Evolutionary conservation across 805 yeast species (phyloP).

Genomic region (Suhomyces sp.): DNA sequence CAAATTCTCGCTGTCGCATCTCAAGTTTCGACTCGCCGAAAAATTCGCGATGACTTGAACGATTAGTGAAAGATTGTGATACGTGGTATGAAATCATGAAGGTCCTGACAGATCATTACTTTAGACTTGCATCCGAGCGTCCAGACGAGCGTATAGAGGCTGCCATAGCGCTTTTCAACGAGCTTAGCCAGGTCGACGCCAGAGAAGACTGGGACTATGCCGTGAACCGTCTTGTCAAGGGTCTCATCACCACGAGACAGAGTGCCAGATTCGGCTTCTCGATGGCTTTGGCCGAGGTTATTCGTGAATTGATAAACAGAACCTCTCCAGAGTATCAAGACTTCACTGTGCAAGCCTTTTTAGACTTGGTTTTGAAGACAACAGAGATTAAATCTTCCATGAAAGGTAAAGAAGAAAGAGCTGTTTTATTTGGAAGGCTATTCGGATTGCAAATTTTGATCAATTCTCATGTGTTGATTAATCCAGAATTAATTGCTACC

Average conservation of each 20-base stretch:
- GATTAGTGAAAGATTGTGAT: neutral
- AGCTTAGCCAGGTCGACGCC: slow-evolving; percentile 44
- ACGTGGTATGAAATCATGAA: slow-evolving; percentile 27
- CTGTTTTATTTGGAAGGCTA: slow-evolving; percentile 73
- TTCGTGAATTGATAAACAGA: slow-evolving; percentile 29
- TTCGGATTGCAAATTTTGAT: slow-evolving; percentile 80
- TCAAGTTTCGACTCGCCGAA: neutral
- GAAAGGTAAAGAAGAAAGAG: slow-evolving; percentile 83
- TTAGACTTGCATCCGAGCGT: slow-evolving; percentile 71
- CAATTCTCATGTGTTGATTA: slow-evolving; percentile 37
- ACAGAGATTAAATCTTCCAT: slow-evolving; percentile 32
- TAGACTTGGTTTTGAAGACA: slow-evolving; percentile 39
- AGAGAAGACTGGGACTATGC: slow-evolving; percentile 79
- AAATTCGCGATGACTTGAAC: slow-evolving; percentile 8
- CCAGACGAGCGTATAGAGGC: slow-evolving; percentile 70
- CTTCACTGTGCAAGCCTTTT: slow-evolving; percentile 31
- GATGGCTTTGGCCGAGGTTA: slow-evolving; percentile 75
- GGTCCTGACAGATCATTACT: slow-evolving; percentile 74
- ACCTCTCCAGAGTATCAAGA: slow-evolving; percentile 22
- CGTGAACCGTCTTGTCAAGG: slow-evolving; percentile 70
- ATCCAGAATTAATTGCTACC: slow-evolving; percentile 10
- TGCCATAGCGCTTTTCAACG: slow-evolving; percentile 62
- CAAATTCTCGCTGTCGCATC: neutral
- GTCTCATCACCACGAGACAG: slow-evolving; percentile 77
- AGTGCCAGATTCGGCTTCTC: slow-evolving; percentile 87